A percentile compares a stretch with the other conserved stretches of the same genome.
Conservation (phyloP, 768 basidiomycete species). For the Arthromyces matolae region DNA sequence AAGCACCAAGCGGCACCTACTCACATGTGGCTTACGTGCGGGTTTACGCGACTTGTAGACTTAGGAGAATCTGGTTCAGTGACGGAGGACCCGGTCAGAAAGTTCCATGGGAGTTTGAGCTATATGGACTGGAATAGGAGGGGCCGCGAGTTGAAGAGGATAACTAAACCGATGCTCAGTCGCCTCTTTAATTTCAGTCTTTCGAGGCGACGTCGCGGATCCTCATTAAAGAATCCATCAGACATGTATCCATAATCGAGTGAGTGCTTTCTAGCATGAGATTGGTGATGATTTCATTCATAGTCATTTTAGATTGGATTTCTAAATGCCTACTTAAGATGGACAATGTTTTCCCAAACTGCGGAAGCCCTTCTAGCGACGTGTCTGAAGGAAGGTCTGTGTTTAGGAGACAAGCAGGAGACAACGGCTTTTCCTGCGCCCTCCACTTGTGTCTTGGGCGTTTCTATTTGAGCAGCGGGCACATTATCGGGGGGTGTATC, state of each 20-base stretch:
- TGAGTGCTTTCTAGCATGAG: too few relatives aligned
- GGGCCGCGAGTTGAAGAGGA: not conserved
- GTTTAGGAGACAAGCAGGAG: not conserved
- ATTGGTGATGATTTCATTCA: too few relatives aligned
- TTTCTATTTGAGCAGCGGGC: too few relatives aligned
- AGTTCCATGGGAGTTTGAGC: slow-evolving; percentile 73
- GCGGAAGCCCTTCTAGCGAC: not conserved
- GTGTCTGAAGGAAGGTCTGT: not conserved
- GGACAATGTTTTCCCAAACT: not conserved
- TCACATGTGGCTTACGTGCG: slow-evolving; percentile 70
- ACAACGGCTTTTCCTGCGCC: not conserved
- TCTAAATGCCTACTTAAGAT: not conserved
- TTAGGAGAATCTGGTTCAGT: slow-evolving; percentile 75
- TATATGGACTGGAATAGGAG: slow-evolving; percentile 39
- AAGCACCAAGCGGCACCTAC: slow-evolving; percentile 50
- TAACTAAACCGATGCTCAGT: too few relatives aligned
- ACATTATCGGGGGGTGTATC: too few relatives aligned
- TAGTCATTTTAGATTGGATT: too few relatives aligned
- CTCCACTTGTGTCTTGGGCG: too few relatives aligned
- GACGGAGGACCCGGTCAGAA: slow-evolving; percentile 48
- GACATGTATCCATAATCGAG: too few relatives aligned
- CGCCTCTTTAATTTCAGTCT: too few relatives aligned
- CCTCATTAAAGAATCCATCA: too few relatives aligned
- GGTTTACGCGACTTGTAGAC: slow-evolving; percentile 73
- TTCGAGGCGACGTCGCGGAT: too few relatives aligned